Evolutionary conservation across 2,329 filamentous ascomycete genomes (phyloP).

Genomic region (Catunica adiposa): DNA sequence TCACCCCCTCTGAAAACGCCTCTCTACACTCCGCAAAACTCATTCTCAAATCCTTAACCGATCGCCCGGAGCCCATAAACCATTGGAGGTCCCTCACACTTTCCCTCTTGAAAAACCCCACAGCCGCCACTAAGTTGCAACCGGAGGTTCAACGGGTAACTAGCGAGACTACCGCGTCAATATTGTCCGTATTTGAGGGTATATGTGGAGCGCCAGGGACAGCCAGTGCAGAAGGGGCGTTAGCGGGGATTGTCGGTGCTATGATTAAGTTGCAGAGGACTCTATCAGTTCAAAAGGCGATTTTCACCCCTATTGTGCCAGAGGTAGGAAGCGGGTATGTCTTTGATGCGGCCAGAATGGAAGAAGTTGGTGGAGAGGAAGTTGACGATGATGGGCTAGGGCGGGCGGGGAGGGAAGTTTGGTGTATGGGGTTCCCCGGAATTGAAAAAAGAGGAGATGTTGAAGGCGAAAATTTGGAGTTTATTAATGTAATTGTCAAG

Average conservation of each 20-base stretch:
- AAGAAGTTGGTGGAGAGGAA: not conserved
- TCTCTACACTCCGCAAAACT: not conserved
- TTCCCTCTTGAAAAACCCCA: not conserved
- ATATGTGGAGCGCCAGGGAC: no score
- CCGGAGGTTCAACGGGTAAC: not conserved
- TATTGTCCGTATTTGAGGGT: no score
- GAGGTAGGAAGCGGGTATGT: not conserved
- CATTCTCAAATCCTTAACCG: not conserved
- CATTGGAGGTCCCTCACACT: not conserved
- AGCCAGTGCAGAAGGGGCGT: not conserved
- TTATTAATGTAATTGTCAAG: not conserved
- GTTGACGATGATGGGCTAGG: not conserved
- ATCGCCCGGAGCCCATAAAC: not conserved
- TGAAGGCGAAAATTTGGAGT: not conserved
- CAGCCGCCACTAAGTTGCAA: not conserved
- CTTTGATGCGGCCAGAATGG: not conserved
- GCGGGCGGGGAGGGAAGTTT: not conserved
- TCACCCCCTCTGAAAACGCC: not conserved
- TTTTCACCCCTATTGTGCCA: not conserved
- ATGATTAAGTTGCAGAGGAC: not conserved
- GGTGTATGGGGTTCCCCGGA: not conserved
- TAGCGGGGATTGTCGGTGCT: not conserved
- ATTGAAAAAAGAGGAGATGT: not conserved
- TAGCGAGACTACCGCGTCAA: not conserved
- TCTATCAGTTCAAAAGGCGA: not conserved